These are phyloP conservation scores for Bothriochloa decipiens DNA, from an alignment of 176 grass and related monocot genomes.

Conservation along the genomic window DNA sequence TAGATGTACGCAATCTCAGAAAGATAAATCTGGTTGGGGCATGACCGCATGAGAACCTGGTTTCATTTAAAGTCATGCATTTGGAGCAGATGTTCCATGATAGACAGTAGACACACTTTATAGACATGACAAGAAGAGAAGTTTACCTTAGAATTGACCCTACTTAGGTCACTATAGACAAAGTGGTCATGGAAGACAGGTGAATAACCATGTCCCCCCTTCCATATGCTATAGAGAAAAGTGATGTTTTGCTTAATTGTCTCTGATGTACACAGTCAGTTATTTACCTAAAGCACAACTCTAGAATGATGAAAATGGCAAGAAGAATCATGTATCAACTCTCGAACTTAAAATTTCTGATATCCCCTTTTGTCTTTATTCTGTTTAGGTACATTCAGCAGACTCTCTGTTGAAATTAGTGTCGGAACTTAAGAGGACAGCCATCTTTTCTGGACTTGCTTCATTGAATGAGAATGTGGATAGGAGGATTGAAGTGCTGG, in stretches of 20 bases:
- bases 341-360: slow-evolving; percentile 6
- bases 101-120: neutral
- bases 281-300: neutral
- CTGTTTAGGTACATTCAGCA: slow-evolving; percentile 74
- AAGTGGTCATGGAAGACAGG: neutral
- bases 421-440: slow-evolving; percentile 85
- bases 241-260: neutral
- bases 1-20: neutral
- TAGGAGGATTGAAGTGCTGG: slow-evolving; percentile 65
- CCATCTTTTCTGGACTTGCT: slow-evolving; percentile 90
- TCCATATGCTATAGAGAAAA: neutral
- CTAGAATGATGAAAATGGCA: neutral
- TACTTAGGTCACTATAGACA: neutral
- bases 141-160: neutral
- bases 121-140: neutral
- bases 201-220: neutral
- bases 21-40: neutral
- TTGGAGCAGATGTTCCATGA: neutral
- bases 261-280: neutral
- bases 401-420: slow-evolving; percentile 89
- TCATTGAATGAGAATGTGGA: slow-evolving; percentile 93
- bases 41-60: slow-evolving; percentile 8
- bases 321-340: neutral
- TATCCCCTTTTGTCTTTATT: slow-evolving; percentile 10
- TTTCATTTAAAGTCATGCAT: neutral